Base-by-base conservation (phyloP, 257 asterid species). In the Lavandula angustifolia region DNA sequence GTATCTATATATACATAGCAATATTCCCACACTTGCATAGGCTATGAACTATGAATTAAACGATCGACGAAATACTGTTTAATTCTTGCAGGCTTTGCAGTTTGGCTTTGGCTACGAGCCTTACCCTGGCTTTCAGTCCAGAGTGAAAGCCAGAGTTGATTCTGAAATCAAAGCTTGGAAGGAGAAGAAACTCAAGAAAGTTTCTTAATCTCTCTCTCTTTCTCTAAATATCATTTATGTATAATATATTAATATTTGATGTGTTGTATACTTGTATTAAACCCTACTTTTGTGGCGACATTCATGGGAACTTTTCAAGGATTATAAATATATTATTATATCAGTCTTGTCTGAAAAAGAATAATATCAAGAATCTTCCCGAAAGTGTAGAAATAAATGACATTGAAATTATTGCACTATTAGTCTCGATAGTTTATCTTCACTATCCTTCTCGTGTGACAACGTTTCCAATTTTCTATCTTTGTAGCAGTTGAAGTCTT, bases 31-130 rank as follows among this genome's bases (percentile, higher is more conserved):
- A 4, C 54, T 60, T 16, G 37, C 33, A 66, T 50, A 6, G 13
- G 51, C 46, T 38, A 17, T 37, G 42, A 37, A 3, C 10, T 5
- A 5, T 9, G 7, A 5, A 9, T 37, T 5, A 37, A 7, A 7
- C 10, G 10, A 3, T 33, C 4, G 3, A 58, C 27, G 60, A 11
- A 16, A 16, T 22, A 13, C 32, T 43, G 51, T 60, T 54, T 14
- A 58, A 60, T 60, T 47, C 71, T 60, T 61, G 37, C 72, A 80
- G 91, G 97, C 76, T 52, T 85, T 90, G 73, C 87, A 85, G 68
- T 76, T 81, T 33, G 81, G 83, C 44, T 74, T 84, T 9, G 87
- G 87, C 32, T 94, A 89, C 29, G 98, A 92, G 68, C 98, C 98
- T 3, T 82, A 86, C 75, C 95, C 94, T 0, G 98, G 97, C 33